phyloP scores from a whole-genome alignment of 225 moss, liverwort and hornwort genomes.

The Antitrichia curtipendula region DNA sequence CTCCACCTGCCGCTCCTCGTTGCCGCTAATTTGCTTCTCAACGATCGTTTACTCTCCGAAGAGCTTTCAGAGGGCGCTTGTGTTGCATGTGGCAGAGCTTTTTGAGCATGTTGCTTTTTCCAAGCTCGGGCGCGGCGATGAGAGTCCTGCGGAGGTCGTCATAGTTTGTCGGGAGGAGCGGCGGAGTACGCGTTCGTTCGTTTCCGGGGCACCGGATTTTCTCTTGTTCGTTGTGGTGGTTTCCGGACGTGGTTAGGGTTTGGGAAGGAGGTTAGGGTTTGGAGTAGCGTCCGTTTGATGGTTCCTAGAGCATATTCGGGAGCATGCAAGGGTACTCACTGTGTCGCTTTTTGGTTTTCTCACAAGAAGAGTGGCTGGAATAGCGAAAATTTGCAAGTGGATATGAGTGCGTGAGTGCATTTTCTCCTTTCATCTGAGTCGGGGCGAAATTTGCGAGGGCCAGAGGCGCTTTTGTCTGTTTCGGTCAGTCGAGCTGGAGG shows the following conservation, averaged over 20 bases:
- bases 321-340: neutral
- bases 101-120: neutral
- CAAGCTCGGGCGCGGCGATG: neutral
- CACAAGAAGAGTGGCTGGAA: neutral
- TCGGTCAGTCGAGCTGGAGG: slow-evolving; percentile 59
- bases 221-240: slow-evolving; percentile 6
- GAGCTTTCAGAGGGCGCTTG: neutral
- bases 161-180: neutral
- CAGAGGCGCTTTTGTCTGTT: neutral
- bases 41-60: neutral
- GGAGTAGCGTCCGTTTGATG: neutral
- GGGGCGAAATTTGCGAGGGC: neutral
- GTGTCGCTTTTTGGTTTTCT: neutral
- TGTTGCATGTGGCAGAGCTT: neutral
- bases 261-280: slow-evolving; percentile 15
- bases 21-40: neutral
- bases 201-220: neutral
- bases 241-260: slow-evolving; percentile 20
- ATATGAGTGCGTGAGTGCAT: neutral
- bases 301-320: neutral
- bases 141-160: neutral
- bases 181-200: neutral
- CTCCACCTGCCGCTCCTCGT: neutral
- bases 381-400: neutral
- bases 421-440: neutral